Percentiles rank a stretch among this genome's conserved stretches.
Evolutionary conservation across 768 basidiomycete genomes (phyloP).

Genomic region (Mycena epipterygia): DNA sequence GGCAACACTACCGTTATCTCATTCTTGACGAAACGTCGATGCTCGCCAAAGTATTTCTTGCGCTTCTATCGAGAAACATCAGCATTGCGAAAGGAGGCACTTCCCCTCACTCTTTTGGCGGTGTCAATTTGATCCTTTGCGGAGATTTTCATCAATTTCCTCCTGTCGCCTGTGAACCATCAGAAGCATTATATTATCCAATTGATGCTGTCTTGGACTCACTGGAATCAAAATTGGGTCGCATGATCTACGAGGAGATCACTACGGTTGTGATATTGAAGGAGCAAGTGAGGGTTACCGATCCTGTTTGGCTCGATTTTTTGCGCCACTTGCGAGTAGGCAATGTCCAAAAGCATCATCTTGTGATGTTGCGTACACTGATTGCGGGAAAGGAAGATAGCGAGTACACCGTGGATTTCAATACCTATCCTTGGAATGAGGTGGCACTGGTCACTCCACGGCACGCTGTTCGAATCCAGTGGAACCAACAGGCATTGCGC

Average conservation of each 20-base stretch:
- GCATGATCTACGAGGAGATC: slow-evolving; percentile 44
- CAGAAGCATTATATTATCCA: slow-evolving; percentile 43
- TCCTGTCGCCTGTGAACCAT: slow-evolving; percentile 41
- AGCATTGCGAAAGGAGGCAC: slow-evolving; percentile 12
- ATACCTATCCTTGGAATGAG: slow-evolving; percentile 37
- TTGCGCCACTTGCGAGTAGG: slow-evolving; percentile 44
- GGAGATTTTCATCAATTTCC: slow-evolving; percentile 54
- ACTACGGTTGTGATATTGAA: slow-evolving; percentile 47
- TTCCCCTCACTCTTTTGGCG: slow-evolving; percentile 38
- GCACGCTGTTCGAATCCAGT: slow-evolving; percentile 44
- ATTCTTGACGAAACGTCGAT: slow-evolving; percentile 55
- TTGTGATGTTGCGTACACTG: slow-evolving; percentile 42
- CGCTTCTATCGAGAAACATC: slow-evolving; percentile 37
- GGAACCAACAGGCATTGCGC: slow-evolving; percentile 43
- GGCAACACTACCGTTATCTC: slow-evolving; percentile 42
- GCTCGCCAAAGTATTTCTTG: slow-evolving; percentile 41
- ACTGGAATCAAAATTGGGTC: slow-evolving; percentile 29
- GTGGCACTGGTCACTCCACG: slow-evolving; percentile 45
- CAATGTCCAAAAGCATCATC: slow-evolving; percentile 38
- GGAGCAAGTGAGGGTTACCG: slow-evolving; percentile 49
- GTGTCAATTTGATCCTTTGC: slow-evolving; percentile 48
- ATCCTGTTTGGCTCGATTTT: slow-evolving; percentile 48
- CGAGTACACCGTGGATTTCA: slow-evolving; percentile 32
- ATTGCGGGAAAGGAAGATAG: slow-evolving; percentile 34
- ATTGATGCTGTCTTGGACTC: neutral